Percentiles rank a stretch among this genome's conserved stretches.
These are phyloP conservation scores for Pichia deserticola DNA, from an alignment of 805 yeast species.

Conservation along the genomic window DNA sequence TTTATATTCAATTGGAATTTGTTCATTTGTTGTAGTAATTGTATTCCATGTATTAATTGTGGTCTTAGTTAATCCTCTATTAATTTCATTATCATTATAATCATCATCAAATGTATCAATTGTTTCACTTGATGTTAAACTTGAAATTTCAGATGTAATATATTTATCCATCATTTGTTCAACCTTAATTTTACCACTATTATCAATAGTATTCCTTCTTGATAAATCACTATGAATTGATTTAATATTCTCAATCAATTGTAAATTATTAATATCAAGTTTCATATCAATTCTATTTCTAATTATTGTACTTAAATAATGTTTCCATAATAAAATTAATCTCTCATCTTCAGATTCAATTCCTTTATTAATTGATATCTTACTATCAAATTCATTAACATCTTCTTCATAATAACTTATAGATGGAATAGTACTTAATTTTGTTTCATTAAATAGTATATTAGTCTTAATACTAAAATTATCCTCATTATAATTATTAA, in stretches of 20 bases:
- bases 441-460: too few relatives aligned
- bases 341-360: conserved; percentile 1
- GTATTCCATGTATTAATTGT: too few relatives aligned
- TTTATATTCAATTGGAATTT: too few relatives aligned
- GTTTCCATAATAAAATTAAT: conserved; percentile 22
- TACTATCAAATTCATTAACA: neutral
- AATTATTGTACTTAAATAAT: conserved; percentile 20
- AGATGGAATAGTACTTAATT: neutral
- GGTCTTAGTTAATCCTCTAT: too few relatives aligned
- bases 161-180: conserved; percentile 4
- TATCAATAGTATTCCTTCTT: neutral
- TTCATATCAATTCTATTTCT: conserved; percentile 24
- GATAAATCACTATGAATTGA: conserved; percentile 2
- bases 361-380: neutral
- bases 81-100: too few relatives aligned
- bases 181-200: neutral
- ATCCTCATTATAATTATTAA: too few relatives aligned
- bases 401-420: neutral
- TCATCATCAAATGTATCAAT: too few relatives aligned
- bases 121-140: neutral
- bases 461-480: too few relatives aligned
- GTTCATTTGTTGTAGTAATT: too few relatives aligned
- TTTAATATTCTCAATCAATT: conserved; percentile 7
- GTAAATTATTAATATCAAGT: conserved; percentile 17
- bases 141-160: neutral